A percentile compares a stretch with the other conserved stretches of the same genome.
Evolutionary conservation across 331 rosid genomes (phyloP).

Genomic region (Acacia concinna): DNA sequence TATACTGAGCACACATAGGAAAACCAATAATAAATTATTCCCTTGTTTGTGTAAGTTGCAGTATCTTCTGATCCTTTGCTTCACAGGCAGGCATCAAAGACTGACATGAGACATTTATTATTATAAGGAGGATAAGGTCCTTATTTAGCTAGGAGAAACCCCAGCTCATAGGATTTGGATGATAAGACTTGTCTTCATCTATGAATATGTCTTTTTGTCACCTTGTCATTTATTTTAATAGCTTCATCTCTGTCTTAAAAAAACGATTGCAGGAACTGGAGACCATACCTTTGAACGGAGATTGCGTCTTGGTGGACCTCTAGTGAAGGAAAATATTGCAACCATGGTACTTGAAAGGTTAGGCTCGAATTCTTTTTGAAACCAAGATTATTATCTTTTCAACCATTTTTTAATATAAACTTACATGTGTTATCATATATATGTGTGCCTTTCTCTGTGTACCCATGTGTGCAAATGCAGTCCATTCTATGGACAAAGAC

Average conservation of each 20-base stretch:
- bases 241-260: not conserved
- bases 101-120: not conserved
- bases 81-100: not conserved
- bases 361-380: slow-evolving; percentile 30
- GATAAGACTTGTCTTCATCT: slow-evolving; percentile 1
- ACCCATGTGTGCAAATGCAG: slow-evolving; percentile 48
- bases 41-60: slow-evolving; percentile 11
- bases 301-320: slow-evolving; percentile 90
- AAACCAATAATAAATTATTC: slow-evolving; percentile 12
- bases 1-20: slow-evolving; percentile 6
- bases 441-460: not conserved
- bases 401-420: slow-evolving; percentile 2
- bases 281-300: slow-evolving; percentile 93
- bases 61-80: slow-evolving; percentile 3
- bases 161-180: not conserved
- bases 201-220: slow-evolving; percentile 25
- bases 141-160: not conserved
- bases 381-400: not conserved
- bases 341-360: slow-evolving; percentile 99
- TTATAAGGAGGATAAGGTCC: slow-evolving; percentile 17
- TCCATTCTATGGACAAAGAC: slow-evolving; percentile 97
- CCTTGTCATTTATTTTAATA: slow-evolving; percentile 19
- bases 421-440: not conserved
- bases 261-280: slow-evolving; percentile 65
- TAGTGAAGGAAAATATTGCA: slow-evolving; percentile 84